Evolutionary conservation across 352 stramenopile genomes (phyloP).

Genomic region (Pythium insidiosum): DNA sequence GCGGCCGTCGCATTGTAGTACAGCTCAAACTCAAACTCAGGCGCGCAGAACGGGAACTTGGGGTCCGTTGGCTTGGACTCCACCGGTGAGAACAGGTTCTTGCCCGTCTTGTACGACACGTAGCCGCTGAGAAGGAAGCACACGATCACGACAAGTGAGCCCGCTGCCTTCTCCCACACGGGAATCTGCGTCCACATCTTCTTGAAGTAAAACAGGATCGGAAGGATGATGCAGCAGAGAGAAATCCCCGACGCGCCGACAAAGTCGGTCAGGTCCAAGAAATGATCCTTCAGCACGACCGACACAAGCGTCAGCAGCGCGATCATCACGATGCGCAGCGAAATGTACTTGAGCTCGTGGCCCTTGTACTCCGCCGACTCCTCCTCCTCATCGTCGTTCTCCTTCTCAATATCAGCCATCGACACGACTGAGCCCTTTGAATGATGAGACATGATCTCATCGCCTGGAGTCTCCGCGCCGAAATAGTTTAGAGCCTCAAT

Average conservation of each 20-base stretch:
- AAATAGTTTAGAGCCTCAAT: too few relatives aligned
- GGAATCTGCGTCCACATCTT: conserved; percentile 31
- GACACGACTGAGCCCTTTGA: too few relatives aligned
- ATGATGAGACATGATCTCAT: neutral
- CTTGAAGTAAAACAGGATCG: conserved; percentile 64
- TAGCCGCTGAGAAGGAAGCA: conserved; percentile 31
- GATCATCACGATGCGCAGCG: conserved; percentile 43
- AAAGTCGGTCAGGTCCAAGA: conserved; percentile 56
- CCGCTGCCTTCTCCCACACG: conserved; percentile 25
- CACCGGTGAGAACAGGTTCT: too few relatives aligned
- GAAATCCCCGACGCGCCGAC: conserved; percentile 43
- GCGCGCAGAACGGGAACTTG: too few relatives aligned
- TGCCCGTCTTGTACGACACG: too few relatives aligned
- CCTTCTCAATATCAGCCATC: too few relatives aligned
- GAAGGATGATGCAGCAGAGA: conserved; percentile 47
- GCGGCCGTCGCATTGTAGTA: conserved; percentile 18
- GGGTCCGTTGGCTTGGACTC: conserved; percentile 8
- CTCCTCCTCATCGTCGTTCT: too few relatives aligned
- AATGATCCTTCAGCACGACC: conserved; percentile 22
- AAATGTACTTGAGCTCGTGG: conserved; percentile 37
- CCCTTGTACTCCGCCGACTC: too few relatives aligned
- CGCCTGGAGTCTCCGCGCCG: too few relatives aligned
- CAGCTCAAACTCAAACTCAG: conserved; percentile 8
- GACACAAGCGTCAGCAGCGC: conserved; percentile 24
- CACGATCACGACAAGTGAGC: conserved; percentile 24